Evolutionary conservation across 306 rosid genomes (phyloP).

Genomic region (Casuarina equisetifolia): DNA sequence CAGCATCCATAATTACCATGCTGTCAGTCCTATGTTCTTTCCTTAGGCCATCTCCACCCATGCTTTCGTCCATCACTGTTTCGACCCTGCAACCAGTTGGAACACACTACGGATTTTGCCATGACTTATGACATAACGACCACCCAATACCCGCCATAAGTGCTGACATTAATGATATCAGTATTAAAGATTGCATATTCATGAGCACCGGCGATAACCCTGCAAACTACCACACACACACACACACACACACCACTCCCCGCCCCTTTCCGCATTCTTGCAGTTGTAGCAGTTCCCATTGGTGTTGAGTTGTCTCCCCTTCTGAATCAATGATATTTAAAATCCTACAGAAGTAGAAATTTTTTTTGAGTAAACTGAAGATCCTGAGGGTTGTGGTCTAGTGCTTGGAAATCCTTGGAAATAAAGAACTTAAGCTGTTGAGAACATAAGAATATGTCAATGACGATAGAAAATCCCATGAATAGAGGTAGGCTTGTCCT

Average conservation of each 20-base stretch:
- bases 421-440: slow-evolving; percentile 1
- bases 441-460: slow-evolving; percentile 8
- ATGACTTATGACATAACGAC: neutral
- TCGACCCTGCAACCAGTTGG: neutral
- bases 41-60: neutral
- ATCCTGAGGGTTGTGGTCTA: neutral
- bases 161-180: neutral
- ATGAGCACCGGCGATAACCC: neutral
- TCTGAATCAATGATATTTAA: neutral
- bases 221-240: too few species aligned
- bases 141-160: neutral
- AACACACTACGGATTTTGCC: neutral
- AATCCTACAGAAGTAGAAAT: neutral
- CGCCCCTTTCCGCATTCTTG: neutral
- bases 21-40: neutral
- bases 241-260: too few species aligned
- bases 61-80: neutral
- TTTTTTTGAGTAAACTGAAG: neutral
- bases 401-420: slow-evolving; percentile 12
- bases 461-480: too few species aligned
- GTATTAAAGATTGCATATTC: neutral
- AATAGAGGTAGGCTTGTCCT: too few species aligned
- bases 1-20: neutral
- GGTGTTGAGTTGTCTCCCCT: neutral
- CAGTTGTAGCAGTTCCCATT: neutral